Base-by-base conservation (phyloP, 2,329 filamentous ascomycete species). In the Calonectria pseudoreteaudii region DNA sequence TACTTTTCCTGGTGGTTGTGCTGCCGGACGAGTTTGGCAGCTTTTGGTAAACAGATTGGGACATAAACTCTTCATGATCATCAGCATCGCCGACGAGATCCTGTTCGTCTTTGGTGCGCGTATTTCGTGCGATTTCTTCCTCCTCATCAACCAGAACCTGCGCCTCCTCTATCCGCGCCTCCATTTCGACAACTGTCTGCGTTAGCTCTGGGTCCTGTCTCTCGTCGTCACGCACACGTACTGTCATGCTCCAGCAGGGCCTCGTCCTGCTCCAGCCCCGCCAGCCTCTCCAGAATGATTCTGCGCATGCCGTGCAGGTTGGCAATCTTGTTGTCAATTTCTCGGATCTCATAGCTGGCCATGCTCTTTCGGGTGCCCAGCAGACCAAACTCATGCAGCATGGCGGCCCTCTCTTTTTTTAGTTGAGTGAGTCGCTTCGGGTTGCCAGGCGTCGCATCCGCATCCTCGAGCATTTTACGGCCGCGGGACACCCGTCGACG, bases 241-340 rank as follows among this genome's bases (percentile, higher is more conserved):
- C 94, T 90, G 81, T 98, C 96, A 83, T 97, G 94, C 86, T 98
- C 97, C 74, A 98, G 86, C 74, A 98, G 88, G 49, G 94, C 91
- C 85, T 99, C 97, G 80, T 98, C 96, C 83, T 96, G 93, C 85
- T 99, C 97, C 74, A 98, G 86, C 2, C 90, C 91, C 1, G 96
- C 96, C 77, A 99, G 85, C 75, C 97, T 91, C 70, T 98, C 95
- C 71, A 99, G 85, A 58, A 98, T 94, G 74, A 98, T 97, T 82
- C 93, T 94, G 77, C 97, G 93, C 95, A 98, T 98, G 75, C 92
- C 95, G 79, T 95, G 93, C 69, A 99, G 88, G 84, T 98, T 98
- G 74, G 95, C 92, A 76, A 99, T 96, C 85, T 98, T 99, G 86
- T 94, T 96, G 86, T 99, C 97, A 74, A 99, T 98, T 82, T 99